Evolutionary conservation across 495 filamentous ascomycete species (phyloP).

Genomic region (Gamarada debralockiae): DNA sequence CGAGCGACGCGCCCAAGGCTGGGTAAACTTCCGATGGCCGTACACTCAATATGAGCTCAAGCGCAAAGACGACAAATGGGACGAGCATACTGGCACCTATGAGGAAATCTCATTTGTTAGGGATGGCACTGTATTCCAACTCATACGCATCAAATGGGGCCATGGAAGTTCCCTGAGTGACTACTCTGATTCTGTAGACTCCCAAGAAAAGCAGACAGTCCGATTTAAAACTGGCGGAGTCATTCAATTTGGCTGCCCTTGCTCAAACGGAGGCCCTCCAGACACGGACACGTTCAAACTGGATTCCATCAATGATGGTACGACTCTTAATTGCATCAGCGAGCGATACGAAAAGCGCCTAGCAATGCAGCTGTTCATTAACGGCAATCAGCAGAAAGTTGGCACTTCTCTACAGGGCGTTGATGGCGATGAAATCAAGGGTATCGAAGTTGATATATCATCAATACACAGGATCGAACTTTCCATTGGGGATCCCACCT

Average conservation of each 20-base stretch:
- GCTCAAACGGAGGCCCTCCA: conserved; percentile 12
- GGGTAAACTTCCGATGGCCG: conserved; percentile 16
- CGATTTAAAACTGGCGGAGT: conserved; percentile 5
- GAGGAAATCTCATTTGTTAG: conserved; percentile 11
- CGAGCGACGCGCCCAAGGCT: conserved; percentile 2
- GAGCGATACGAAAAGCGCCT: conserved; percentile 1
- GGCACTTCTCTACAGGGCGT: neutral
- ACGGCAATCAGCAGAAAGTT: neutral
- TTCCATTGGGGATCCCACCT: neutral
- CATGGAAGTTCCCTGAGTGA: conserved; percentile 6
- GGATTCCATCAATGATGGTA: neutral
- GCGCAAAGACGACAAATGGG: neutral
- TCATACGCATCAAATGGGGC: conserved; percentile 10
- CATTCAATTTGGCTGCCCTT: conserved; percentile 10
- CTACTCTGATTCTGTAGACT: neutral
- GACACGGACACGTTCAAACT: neutral
- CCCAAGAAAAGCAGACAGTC: neutral
- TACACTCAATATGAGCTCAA: conserved; percentile 11
- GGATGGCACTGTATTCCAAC: conserved; percentile 8
- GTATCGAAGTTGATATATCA: neutral
- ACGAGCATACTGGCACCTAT: conserved; percentile 2
- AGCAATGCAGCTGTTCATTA: conserved; percentile 7
- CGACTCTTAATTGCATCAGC: conserved; percentile 2
- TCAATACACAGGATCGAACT: neutral
- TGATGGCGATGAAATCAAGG: neutral